phyloP scores from a whole-genome alignment of 352 stramenopile genomes.

The Phytophthora pinifolia region DNA sequence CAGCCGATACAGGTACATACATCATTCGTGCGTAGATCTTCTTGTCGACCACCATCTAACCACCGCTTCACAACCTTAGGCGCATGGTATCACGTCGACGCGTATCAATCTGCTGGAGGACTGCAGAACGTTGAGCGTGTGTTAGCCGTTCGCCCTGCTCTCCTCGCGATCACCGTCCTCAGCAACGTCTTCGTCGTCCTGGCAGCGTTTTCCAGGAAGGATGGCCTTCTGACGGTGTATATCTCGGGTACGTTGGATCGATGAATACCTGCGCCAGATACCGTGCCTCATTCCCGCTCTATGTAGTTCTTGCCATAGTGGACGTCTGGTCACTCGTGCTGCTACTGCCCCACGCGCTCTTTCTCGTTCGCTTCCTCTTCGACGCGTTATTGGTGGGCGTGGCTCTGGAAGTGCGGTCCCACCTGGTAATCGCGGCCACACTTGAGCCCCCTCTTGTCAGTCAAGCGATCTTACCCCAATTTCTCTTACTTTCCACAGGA shows the following conservation, averaged over 20 bases:
- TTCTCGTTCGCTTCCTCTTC: conserved; percentile 56
- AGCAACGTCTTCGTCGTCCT: conserved; percentile 36
- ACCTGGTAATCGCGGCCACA: conserved; percentile 43
- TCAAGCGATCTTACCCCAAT: conserved; percentile 1
- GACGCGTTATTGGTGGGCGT: conserved; percentile 49
- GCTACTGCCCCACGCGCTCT: conserved; percentile 61
- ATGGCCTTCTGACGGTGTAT: conserved; percentile 46
- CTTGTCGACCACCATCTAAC: background rate
- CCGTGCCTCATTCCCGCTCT: background rate
- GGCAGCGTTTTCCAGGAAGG: conserved; percentile 21
- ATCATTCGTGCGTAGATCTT: too few species aligned
- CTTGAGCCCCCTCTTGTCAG: background rate
- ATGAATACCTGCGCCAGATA: background rate
- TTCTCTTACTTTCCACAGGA: conserved; percentile 29
- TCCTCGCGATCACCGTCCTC: conserved; percentile 35
- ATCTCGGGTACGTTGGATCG: conserved; percentile 34
- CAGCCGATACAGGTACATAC: conserved; percentile 29
- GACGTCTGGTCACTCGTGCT: conserved; percentile 44
- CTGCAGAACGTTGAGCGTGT: conserved; percentile 32
- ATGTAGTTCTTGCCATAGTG: conserved; percentile 34
- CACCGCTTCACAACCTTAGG: conserved; percentile 18
- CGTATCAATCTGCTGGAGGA: conserved; percentile 30
- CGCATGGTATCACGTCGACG: conserved; percentile 55
- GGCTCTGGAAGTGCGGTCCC: conserved; percentile 36
- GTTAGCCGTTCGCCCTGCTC: conserved; percentile 23